Evolutionary conservation across 257 asterid genomes (phyloP).

Genomic region (Ilex aquifolium): DNA sequence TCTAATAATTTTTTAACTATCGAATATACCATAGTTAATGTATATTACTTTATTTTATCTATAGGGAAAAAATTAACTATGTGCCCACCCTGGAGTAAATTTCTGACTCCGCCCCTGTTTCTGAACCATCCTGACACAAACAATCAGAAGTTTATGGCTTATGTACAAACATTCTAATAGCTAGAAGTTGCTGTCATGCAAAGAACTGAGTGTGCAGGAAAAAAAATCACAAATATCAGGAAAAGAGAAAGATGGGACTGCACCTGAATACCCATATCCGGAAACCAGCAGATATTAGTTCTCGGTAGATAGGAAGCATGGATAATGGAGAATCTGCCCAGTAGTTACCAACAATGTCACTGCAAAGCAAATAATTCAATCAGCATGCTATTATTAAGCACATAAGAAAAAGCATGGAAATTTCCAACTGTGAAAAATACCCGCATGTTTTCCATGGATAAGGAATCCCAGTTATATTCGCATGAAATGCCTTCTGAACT

Average conservation of each 20-base stretch:
- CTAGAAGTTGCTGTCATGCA: too few relatives aligned
- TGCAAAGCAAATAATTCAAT: constrained; percentile 29
- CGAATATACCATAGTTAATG: too few relatives aligned
- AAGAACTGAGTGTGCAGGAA: too few relatives aligned
- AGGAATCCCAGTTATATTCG: constrained; percentile 60
- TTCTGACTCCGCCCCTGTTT: too few relatives aligned
- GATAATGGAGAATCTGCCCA: constrained; percentile 93
- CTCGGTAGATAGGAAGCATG: constrained; percentile 88
- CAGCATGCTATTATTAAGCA: not conserved
- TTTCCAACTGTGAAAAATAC: constrained; percentile 18
- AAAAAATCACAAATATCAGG: too few relatives aligned
- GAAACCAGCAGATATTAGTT: constrained; percentile 74
- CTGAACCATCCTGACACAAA: too few relatives aligned
- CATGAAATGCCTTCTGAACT: constrained; percentile 88
- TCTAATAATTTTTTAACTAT: too few relatives aligned
- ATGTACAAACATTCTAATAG: too few relatives aligned
- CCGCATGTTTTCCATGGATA: constrained; percentile 93
- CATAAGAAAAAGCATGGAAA: not conserved
- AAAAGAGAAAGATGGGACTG: not conserved
- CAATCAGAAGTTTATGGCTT: too few relatives aligned
- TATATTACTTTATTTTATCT: too few relatives aligned
- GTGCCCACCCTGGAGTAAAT: too few relatives aligned
- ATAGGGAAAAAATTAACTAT: too few relatives aligned
- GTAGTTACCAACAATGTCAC: constrained; percentile 65
- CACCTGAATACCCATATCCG: constrained; percentile 97